Base-by-base conservation (phyloP, 2,329 filamentous ascomycete species). In the Huntiella savannae region DNA sequence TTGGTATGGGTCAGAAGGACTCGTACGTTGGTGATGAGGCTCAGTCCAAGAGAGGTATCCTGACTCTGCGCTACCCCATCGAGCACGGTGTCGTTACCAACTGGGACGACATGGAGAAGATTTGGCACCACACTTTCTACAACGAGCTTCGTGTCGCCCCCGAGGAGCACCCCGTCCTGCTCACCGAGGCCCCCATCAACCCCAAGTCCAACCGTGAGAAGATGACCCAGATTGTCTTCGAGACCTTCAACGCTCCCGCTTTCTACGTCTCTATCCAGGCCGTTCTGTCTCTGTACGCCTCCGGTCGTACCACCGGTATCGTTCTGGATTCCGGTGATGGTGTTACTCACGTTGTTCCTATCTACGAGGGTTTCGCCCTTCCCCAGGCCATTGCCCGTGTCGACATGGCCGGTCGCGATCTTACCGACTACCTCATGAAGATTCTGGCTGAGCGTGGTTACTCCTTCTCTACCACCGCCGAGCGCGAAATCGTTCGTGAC, bases 51-150 rank as follows among this genome's bases (percentile, higher is more conserved):
- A 88, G 91, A 91, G 91, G 91, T 94, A 96, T 98, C 73, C 79
- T 98, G 60, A 96, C 88, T 55, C 79, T 98, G 66, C 82, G 91
- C 75, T 98, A 98, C 73, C 91, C 91, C 65, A 98, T 98, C 67
- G 91, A 98, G 79, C 91, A 98, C 80, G 91, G 91, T 91, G 91
- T 98, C 62, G 91, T 98, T 65, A 98, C 91, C 73, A 96, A 96
- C 84, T 98, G 91, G 91, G 91, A 98, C 68, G 91, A 96, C 70
- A 96, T 96, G 91, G 91, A 96, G 77, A 96, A 96, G 82, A 96
- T 98, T 61, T 98, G 91, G 91, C 91, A 98, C 71, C 91, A 98
- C 84, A 96, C 91, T 65, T 98, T 98, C 79, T 98, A 96, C 84
- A 98, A 98, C 74, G 91, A 98, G 77, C 78, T 98, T 64, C 88